Conservation (phyloP, 192 early-diverging fungal genomes). For the Entomortierella parvispora region DNA sequence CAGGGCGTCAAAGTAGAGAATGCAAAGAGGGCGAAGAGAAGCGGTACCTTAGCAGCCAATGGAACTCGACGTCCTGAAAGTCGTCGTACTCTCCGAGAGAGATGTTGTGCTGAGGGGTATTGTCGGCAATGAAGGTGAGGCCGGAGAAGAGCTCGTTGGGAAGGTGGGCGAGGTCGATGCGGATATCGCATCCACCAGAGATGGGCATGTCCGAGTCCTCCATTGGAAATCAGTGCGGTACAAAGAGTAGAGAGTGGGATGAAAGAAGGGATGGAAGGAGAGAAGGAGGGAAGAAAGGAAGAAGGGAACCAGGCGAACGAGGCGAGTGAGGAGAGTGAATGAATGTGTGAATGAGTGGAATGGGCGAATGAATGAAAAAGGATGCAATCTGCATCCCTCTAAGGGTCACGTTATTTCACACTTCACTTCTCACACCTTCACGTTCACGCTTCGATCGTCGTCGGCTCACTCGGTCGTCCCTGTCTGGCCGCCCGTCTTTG, state of each 20-base stretch:
- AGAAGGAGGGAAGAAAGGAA: neutral
- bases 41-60: constrained; percentile 40
- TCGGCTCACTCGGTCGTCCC: neutral
- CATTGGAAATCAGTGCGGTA: too few relatives aligned
- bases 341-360: neutral
- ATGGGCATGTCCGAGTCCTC: constrained; percentile 52
- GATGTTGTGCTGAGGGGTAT: constrained; percentile 39
- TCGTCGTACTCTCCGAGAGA: constrained; percentile 33
- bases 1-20: neutral
- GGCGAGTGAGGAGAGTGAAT: neutral
- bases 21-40: neutral
- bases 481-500: too few relatives aligned
- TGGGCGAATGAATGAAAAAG: neutral
- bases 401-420: neutral
- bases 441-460: neutral
- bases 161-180: constrained; percentile 44
- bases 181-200: constrained; percentile 42
- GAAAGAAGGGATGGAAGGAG: neutral
- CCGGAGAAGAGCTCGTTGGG: constrained; percentile 36
- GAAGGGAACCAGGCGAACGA: neutral
- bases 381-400: neutral
- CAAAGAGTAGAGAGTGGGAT: neutral
- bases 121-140: constrained; percentile 31
- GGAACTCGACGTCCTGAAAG: constrained; percentile 48
- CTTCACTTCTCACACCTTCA: neutral